Evolutionary conservation across 2,329 filamentous ascomycete species (phyloP).

Genomic region (Aaosphaeria pasadenensis): DNA sequence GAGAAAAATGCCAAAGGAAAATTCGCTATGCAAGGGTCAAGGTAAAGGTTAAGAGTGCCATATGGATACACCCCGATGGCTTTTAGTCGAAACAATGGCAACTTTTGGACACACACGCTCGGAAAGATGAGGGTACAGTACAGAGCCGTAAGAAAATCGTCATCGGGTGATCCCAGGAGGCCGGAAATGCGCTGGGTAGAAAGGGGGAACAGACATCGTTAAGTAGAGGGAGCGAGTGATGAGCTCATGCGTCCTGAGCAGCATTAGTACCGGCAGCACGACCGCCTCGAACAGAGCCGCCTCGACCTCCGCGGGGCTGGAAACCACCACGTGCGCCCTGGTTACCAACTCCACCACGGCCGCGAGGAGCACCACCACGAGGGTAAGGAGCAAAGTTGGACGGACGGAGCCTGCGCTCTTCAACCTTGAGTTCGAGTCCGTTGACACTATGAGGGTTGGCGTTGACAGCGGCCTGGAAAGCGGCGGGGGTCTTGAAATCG

Average conservation of each 20-base stretch:
- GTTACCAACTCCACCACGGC: slow-evolving; percentile 58
- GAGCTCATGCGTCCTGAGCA: slow-evolving; percentile 30
- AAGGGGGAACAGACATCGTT: background rate
- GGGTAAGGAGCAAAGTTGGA: slow-evolving; percentile 34
- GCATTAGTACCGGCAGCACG: slow-evolving; percentile 17
- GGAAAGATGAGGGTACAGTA: slow-evolving; percentile 31
- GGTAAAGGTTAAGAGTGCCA: slow-evolving; percentile 15
- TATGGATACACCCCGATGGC: slow-evolving; percentile 27
- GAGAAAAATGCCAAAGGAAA: slow-evolving; percentile 28
- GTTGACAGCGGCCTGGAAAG: slow-evolving; percentile 76
- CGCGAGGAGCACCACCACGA: slow-evolving; percentile 45
- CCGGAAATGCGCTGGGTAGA: background rate
- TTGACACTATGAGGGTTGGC: slow-evolving; percentile 85
- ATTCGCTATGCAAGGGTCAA: slow-evolving; percentile 39
- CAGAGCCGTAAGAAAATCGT: slow-evolving; percentile 36
- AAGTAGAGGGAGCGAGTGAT: too few species aligned
- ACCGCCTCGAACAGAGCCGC: slow-evolving; percentile 56
- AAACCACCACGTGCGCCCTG: slow-evolving; percentile 67
- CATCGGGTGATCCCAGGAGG: slow-evolving; percentile 7
- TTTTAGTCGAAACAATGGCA: slow-evolving; percentile 31
- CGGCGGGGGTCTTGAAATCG: slow-evolving; percentile 79
- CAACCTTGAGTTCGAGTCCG: slow-evolving; percentile 78
- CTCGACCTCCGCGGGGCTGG: slow-evolving; percentile 66
- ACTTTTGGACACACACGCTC: slow-evolving; percentile 38
- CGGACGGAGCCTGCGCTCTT: slow-evolving; percentile 72